Base-by-base conservation (phyloP, 202 grass and related monocot species). In the Musa balbisiana region DNA sequence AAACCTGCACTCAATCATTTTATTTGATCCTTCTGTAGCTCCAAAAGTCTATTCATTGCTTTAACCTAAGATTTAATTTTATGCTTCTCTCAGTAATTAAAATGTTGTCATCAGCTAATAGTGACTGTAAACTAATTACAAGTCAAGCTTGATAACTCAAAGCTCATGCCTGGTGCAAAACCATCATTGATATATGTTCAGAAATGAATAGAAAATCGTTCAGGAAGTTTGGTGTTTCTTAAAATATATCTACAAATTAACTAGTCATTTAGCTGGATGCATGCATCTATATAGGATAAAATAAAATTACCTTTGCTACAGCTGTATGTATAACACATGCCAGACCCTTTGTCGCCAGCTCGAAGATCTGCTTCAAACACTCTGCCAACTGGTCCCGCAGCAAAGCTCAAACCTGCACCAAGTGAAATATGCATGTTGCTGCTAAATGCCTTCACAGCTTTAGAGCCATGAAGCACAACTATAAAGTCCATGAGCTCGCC, bases 261-360 rank as follows among this genome's bases (percentile, higher is more conserved):
- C 60, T 63, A 21, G 60, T 63, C 60, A 63, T 21, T 63, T 26
- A 67, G 2, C 12, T 67, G 2, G 27, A 12, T 66, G 17, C 55
- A 5, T 9, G 49, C 17, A 63, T 62, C 22, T 49, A 13, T 51
- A 20, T 56, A 64, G 11, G 13, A 29, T 53, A 15, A 64, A 69
- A 52, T 29, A 27, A 52, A 52, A 19, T 0, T 92, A 97, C 93
- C 93, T 97, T 97, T 92, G 70, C 93, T 97, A 74, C 84, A 91
- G 81, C 93, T 97, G 85, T 92, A 92, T 69, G 93, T 91, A 82
- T 97, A 92, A 77, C 90, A 91, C 84, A 90, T 73, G 74, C 90
- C 93, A 3, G 86, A 91, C 19, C 93, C 93, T 85, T 79, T 91
- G 70, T 92, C 82, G 43, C 93, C 86, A 53, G 86, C 84, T 87